Base-by-base conservation (phyloP, 179 eudicot genomes). In the Patellifolia procumbens region DNA sequence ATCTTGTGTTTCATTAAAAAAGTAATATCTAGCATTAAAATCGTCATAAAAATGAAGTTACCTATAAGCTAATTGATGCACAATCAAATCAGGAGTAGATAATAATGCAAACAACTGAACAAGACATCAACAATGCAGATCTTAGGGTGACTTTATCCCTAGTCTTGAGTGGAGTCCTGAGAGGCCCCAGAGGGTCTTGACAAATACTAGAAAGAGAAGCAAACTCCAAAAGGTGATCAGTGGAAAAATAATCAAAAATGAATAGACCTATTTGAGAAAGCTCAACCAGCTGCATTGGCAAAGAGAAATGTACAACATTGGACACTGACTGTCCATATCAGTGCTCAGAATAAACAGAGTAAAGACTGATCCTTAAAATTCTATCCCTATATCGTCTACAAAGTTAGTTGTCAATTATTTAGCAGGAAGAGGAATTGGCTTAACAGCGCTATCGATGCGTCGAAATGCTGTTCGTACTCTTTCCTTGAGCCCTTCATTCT, bases 401-500 rank as follows among this genome's bases (percentile, higher is more conserved):
- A 28, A n/a, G 29, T 37, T n/a, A 37, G 69, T 39, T 19, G 29
- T 65, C 28, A 22, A 22, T 70, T 72, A 67, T 2, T 71, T 78
- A 49, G 87, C 86, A 60, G 88, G 74, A 24, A 85, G 87, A 35
- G 98, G 92, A 46, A 92, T 88, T 42, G 98, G 97, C 79, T 84
- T 89, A 68, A 88, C 89, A 26, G 92, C 96, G 62, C 82, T 84
- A 70, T 77, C 88, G 52, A 92, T 89, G 29, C 97, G 83, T 48
- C 81, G 80, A 46, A 85, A 89, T 16, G 96, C 97, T 7, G 82
- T 84, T 73, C 73, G 85, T 13, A 94, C 94, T 81, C 97, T 81
- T 70, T 94, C 97, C 80, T 84, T 87, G 51, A 94, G 90, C 16
- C 91, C 96, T 74, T 87, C 96, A 62, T 94, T 90, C 78, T 83